Evolutionary conservation across 768 basidiomycete genomes (phyloP).

Genomic region (Udeniomyces megalosporus): DNA sequence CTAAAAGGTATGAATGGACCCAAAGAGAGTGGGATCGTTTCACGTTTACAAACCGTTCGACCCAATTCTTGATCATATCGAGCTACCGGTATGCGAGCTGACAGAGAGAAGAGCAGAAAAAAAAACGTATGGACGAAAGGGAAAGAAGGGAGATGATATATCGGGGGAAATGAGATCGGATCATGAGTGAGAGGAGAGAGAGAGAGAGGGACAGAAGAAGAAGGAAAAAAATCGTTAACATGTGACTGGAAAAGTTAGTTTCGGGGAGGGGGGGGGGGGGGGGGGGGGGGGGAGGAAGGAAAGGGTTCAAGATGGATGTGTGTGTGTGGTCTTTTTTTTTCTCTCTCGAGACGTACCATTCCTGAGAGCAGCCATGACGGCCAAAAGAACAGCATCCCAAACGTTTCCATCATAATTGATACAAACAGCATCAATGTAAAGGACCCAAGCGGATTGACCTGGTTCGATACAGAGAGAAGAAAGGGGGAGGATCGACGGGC

Average conservation of each 20-base stretch:
- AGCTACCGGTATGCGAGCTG: constrained; percentile 57
- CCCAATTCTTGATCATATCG: constrained; percentile 51
- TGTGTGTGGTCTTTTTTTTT: constrained; percentile 1
- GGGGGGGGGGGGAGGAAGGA: background rate
- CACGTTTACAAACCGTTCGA: constrained; percentile 40
- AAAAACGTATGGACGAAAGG: constrained; percentile 44
- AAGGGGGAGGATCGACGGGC: constrained; percentile 50
- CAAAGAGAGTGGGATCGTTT: background rate
- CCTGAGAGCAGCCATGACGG: constrained; percentile 68
- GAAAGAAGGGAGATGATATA: constrained; percentile 39
- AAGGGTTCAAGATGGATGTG: too few species aligned
- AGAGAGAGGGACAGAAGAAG: too few species aligned
- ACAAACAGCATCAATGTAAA: constrained; percentile 89
- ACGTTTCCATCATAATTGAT: constrained; percentile 96
- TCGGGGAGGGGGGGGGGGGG: background rate
- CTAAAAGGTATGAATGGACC: background rate
- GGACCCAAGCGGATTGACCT: constrained; percentile 69
- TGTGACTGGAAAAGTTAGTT: background rate
- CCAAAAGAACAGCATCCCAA: constrained; percentile 75
- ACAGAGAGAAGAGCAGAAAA: background rate
- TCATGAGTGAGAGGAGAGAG: background rate
- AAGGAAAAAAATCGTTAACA: too few species aligned
- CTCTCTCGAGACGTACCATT: constrained; percentile 44
- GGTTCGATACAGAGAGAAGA: constrained; percentile 61
- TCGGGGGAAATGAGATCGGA: background rate